Percentiles rank a stretch among this genome's conserved stretches.
Evolutionary conservation across 2,329 filamentous ascomycete species (phyloP).

Genomic region (Epichloe hybrida): DNA sequence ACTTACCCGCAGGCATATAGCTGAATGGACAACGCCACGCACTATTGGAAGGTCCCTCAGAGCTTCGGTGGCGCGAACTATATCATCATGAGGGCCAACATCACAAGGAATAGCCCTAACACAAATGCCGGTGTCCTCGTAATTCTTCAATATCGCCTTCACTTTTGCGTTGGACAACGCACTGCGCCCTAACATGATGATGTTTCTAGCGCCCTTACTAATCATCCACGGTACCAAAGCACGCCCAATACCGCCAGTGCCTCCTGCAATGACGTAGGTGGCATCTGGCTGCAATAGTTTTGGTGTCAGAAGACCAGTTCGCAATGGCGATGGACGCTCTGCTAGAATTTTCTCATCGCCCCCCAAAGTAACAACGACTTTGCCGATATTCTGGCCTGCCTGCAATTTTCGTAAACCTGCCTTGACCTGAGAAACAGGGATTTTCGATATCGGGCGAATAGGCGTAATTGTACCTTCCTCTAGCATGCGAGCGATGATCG

Average conservation of each 20-base stretch:
- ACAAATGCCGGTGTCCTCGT: background rate
- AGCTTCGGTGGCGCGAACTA: background rate
- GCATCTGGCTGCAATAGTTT: background rate
- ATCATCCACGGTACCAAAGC: background rate
- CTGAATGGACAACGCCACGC: background rate
- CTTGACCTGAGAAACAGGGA: constrained; percentile 17
- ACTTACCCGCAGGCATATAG: background rate
- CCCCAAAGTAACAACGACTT: constrained; percentile 22
- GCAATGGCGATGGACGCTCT: no score
- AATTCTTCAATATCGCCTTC: background rate
- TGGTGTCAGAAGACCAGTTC: background rate
- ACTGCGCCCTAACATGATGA: background rate
- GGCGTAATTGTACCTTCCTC: no score
- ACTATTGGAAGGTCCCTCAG: background rate
- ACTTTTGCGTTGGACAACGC: background rate
- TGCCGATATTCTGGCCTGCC: constrained; percentile 25
- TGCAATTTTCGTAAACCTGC: constrained; percentile 28
- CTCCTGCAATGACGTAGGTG: background rate
- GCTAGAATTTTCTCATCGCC: background rate
- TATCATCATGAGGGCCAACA: background rate
- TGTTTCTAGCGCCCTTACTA: background rate
- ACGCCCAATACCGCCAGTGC: background rate
- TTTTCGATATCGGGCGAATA: constrained; percentile 1
- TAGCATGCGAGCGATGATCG: no score
- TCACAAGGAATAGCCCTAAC: background rate